These are phyloP conservation scores for Quercus phellos DNA, from an alignment of 331 rosid species.

Conservation along the genomic window DNA sequence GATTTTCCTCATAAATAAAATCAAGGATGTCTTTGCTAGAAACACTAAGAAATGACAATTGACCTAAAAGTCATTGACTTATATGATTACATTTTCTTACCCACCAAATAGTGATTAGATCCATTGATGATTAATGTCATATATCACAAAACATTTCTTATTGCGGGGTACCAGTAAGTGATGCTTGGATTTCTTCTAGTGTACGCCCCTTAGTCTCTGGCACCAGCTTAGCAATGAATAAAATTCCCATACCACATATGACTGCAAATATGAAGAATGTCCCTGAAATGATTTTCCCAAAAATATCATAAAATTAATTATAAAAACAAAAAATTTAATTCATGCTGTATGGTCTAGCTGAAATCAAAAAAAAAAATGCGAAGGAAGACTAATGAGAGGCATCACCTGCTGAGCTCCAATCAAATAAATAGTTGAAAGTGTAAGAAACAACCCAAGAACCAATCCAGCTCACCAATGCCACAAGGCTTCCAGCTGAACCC, in stretches of 20 bases:
- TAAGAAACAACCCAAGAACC: slow-evolving; percentile 52
- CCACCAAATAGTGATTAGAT: too few relatives aligned
- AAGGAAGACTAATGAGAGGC: background rate
- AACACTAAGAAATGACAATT: too few relatives aligned
- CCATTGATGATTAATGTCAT: background rate
- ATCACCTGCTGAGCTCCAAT: slow-evolving; percentile 59
- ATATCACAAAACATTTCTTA: background rate
- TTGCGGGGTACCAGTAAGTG: slow-evolving; percentile 27
- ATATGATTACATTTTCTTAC: too few relatives aligned
- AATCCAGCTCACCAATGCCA: slow-evolving; percentile 50
- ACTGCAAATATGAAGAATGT: slow-evolving; percentile 44
- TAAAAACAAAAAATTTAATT: too few relatives aligned
- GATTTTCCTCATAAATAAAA: too few relatives aligned
- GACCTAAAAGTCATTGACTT: too few relatives aligned
- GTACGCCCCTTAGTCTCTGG: slow-evolving; percentile 62
- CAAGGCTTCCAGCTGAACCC: slow-evolving; percentile 73
- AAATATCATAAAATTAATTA: background rate
- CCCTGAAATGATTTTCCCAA: slow-evolving; percentile 25
- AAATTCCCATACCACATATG: slow-evolving; percentile 45
- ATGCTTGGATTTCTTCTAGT: slow-evolving; percentile 56
- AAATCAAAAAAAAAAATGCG: too few relatives aligned
- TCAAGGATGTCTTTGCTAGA: too few relatives aligned
- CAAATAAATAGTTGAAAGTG: slow-evolving; percentile 51
- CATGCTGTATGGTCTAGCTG: too few relatives aligned
- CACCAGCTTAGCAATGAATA: slow-evolving; percentile 48